Evolutionary conservation across 2,329 filamentous ascomycete genomes (phyloP).

Genomic region (Talaromyces sp.): DNA sequence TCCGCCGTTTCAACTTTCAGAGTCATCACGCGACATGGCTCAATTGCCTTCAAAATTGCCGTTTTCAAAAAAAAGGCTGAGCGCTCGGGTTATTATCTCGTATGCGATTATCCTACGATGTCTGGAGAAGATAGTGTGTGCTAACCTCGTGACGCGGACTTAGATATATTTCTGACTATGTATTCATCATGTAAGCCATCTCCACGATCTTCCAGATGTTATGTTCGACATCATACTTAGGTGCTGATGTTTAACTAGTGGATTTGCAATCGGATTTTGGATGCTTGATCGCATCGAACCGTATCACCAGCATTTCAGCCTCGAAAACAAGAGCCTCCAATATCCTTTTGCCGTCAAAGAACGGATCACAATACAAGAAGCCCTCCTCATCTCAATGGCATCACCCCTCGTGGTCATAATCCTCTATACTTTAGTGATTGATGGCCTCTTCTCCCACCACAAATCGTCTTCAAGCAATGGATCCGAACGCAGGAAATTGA

Average conservation of each 20-base stretch:
- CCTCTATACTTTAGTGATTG: constrained; percentile 56
- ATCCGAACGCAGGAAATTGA: constrained; percentile 39
- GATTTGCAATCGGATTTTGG: constrained; percentile 50
- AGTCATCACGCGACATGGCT: constrained; percentile 23
- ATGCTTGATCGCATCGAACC: constrained; percentile 54
- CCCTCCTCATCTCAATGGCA: constrained; percentile 50
- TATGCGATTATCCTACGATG: constrained; percentile 28
- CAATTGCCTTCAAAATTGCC: constrained; percentile 44
- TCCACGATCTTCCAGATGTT: neutral
- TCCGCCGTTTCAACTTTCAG: neutral
- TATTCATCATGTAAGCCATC: constrained; percentile 53
- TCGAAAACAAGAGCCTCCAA: constrained; percentile 55
- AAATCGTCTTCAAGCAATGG: constrained; percentile 37
- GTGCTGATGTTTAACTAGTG: neutral
- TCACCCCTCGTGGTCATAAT: constrained; percentile 52
- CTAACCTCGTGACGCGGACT: neutral
- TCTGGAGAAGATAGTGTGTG: neutral
- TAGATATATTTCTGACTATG: constrained; percentile 59
- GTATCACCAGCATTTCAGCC: constrained; percentile 57
- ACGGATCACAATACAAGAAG: constrained; percentile 50
- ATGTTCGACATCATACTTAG: neutral
- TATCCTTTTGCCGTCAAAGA: constrained; percentile 58
- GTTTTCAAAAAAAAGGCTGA: constrained; percentile 53
- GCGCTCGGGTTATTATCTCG: constrained; percentile 52
- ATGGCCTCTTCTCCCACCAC: constrained; percentile 56